Base-by-base conservation (phyloP, 23 red algal genomes). In the Gracilaria caudata region DNA sequence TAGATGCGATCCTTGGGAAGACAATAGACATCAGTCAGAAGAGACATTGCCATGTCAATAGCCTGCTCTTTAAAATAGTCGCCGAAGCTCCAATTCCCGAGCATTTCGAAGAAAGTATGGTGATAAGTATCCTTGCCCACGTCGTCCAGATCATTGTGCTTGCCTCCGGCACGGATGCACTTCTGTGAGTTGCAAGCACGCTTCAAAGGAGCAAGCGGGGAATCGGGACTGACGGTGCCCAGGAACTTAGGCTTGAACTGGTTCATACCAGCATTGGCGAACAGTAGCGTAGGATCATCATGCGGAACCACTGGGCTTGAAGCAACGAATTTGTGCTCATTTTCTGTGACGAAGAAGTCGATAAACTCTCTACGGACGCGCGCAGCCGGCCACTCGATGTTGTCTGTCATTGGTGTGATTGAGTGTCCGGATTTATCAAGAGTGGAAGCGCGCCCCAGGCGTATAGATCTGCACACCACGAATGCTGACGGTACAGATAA, bases 71-170 rank as follows among this genome's bases (percentile, higher is more conserved):
- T 99, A 65, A 99, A 99, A 73, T 99, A 99, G 63, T 94, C 89
- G 1, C 97, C 97, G 68, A 99, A 99, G 37, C 90, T 94, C 97
- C 97, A 99, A 60, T 95, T 99, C 34, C 97, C 97, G 77, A 99
- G 75, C 97, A 99, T 99, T 85, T 99, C 97, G 53, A 99, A 99
- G 86, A 99, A 99, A 20, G 97, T 99, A 51, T 99, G 97, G 71
- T 99, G 97, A 64, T 99, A 99, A 20, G 97, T 99, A 76, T 99
- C 97, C 71, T 93, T 89, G 10, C 97, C 97, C 16, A 99, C 97
- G 45, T 99, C 97, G 68, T 99, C 97, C 4, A 99, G 88, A 68
- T 99, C 97, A 60, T 99, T 99, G 92, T 99, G 97, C 66, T 99
- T 99, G 14, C 97, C 97, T 36, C 97, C 97, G 17, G 97, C 97